phyloP scores from a whole-genome alignment of 768 basidiomycete species.

The Chalciporus chontae region DNA sequence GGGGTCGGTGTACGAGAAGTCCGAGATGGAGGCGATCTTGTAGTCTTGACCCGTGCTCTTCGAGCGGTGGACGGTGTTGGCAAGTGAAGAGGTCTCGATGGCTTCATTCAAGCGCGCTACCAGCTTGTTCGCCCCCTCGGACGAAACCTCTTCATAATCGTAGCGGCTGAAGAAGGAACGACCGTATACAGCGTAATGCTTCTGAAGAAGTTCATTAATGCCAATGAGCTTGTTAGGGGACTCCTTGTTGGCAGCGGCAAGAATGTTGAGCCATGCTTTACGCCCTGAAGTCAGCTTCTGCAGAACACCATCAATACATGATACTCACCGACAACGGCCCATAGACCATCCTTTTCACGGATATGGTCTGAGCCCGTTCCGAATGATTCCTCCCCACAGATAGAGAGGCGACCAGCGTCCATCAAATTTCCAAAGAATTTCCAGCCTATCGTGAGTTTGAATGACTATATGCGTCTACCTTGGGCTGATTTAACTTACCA shows the following conservation, averaged over 20 bases:
- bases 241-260: constrained; percentile 81
- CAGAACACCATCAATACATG: constrained; percentile 3
- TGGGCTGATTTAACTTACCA: constrained; percentile 43
- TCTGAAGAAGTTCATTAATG: constrained; percentile 86
- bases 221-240: constrained; percentile 75
- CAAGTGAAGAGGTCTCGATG: constrained; percentile 65
- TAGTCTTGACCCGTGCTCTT: constrained; percentile 66
- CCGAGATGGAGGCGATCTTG: constrained; percentile 70
- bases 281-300: constrained; percentile 1
- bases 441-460: constrained; percentile 61
- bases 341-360: constrained; percentile 98
- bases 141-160: constrained; percentile 97
- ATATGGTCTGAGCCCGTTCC: constrained; percentile 99
- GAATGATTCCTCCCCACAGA: constrained; percentile 99
- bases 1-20: constrained; percentile 98
- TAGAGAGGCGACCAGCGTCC: constrained; percentile 96
- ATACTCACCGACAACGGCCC: constrained; percentile 88
- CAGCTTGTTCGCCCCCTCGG: constrained; percentile 83
- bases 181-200: constrained; percentile 90
- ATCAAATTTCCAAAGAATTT: constrained; percentile 99
- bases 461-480: neutral
- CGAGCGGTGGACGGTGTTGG: constrained; percentile 64
- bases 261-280: constrained; percentile 94
- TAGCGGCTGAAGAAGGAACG: constrained; percentile 99
- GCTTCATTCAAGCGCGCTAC: constrained; percentile 74